Percentiles rank a stretch among this genome's conserved stretches.
Evolutionary conservation across 2,329 filamentous ascomycete species (phyloP).

Genomic region (Ascochyta pisi): DNA sequence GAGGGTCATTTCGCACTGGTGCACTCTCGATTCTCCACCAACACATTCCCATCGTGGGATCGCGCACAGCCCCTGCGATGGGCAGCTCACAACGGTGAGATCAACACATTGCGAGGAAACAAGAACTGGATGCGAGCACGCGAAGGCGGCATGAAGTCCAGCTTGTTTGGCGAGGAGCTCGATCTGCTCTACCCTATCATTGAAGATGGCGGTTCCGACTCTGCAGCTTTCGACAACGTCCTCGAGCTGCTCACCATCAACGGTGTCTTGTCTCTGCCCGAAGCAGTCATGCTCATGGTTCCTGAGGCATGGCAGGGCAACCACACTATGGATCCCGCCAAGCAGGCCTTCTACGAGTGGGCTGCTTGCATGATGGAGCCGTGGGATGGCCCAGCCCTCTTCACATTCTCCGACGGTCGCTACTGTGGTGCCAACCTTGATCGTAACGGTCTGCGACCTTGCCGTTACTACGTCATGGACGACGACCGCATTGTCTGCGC

Average conservation of each 20-base stretch:
- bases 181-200: conserved; percentile 92
- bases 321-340: conserved; percentile 86
- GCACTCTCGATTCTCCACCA: conserved; percentile 96
- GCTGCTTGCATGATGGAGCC: conserved; percentile 99
- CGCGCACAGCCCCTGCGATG: conserved; percentile 94
- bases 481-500: conserved; percentile 97
- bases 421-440: conserved; percentile 98
- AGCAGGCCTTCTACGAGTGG: conserved; percentile 98
- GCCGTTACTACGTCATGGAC: conserved; percentile 95
- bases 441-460: conserved; percentile 92
- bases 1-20: conserved; percentile 97
- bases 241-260: conserved; percentile 94
- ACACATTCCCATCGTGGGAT: conserved; percentile 98
- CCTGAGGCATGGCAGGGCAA: conserved; percentile 98
- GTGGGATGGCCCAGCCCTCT: conserved; percentile 95
- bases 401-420: conserved; percentile 94
- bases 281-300: conserved; percentile 98
- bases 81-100: conserved; percentile 98
- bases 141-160: conserved; percentile 92
- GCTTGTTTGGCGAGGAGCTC: conserved; percentile 90
- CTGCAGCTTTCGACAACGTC: conserved; percentile 96
- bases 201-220: conserved; percentile 95
- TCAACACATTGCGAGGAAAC: conserved; percentile 95
- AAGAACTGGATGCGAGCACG: conserved; percentile 99
- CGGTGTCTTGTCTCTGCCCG: conserved; percentile 90